phyloP scores from a whole-genome alignment of 805 yeast genomes.

The Pichia paraexigua region DNA sequence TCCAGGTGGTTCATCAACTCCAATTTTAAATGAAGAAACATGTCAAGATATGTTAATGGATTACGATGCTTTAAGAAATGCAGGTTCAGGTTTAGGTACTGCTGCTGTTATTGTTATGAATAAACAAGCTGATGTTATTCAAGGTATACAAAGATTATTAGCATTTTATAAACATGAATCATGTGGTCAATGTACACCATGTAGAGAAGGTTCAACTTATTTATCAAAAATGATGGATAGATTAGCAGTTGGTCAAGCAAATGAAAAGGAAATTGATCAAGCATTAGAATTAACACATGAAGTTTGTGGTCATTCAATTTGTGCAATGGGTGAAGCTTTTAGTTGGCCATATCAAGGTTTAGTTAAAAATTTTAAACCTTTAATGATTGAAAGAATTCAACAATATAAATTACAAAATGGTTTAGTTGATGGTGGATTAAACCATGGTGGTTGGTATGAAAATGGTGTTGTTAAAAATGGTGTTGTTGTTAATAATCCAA shows the following conservation, averaged over 20 bases:
- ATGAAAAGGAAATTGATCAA: constrained; percentile 75
- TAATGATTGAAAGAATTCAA: constrained; percentile 67
- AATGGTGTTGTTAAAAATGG: constrained; percentile 56
- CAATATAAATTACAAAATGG: constrained; percentile 46
- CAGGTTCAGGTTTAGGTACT: constrained; percentile 82
- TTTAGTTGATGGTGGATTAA: constrained; percentile 26
- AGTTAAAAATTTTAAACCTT: constrained; percentile 77
- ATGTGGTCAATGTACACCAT: constrained; percentile 92
- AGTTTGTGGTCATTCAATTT: constrained; percentile 85
- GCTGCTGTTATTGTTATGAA: constrained; percentile 92
- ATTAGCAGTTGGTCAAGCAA: constrained; percentile 71
- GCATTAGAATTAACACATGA: constrained; percentile 77
- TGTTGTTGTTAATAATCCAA: constrained; percentile 50
- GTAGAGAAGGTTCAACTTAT: constrained; percentile 92
- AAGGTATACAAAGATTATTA: constrained; percentile 79
- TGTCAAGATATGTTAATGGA: constrained; percentile 77
- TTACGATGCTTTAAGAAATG: constrained; percentile 78
- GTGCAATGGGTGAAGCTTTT: constrained; percentile 90
- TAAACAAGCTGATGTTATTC: constrained; percentile 74
- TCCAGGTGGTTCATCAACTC: constrained; percentile 89
- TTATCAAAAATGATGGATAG: constrained; percentile 78
- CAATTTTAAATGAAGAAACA: constrained; percentile 59
- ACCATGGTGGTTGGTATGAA: constrained; percentile 74
- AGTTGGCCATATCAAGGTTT: constrained; percentile 93
- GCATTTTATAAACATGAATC: constrained; percentile 87